These are phyloP conservation scores for Cyclocybe aegerita DNA, from an alignment of 768 basidiomycete species.

Conservation along the genomic window DNA sequence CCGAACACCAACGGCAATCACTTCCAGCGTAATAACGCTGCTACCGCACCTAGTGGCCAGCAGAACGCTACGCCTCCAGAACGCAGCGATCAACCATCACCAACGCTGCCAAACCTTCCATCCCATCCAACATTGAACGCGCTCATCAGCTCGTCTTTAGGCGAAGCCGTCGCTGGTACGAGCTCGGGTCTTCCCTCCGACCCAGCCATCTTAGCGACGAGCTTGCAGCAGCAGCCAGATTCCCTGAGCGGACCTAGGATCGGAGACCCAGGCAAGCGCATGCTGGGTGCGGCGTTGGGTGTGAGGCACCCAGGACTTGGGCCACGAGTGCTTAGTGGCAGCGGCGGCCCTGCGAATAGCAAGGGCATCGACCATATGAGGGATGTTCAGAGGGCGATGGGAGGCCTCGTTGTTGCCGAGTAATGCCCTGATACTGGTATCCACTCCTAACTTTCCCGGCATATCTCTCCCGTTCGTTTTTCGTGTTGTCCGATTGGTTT, in stretches of 20 bases:
- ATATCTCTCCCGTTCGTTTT: constrained; percentile 13
- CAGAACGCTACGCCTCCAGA: constrained; percentile 56
- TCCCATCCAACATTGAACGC: constrained; percentile 84
- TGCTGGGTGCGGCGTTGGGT: constrained; percentile 85
- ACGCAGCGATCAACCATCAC: constrained; percentile 64
- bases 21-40: constrained; percentile 26
- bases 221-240: constrained; percentile 42
- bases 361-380: constrained; percentile 57
- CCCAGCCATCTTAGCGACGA: constrained; percentile 67
- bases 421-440: constrained; percentile 29
- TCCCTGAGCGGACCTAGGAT: constrained; percentile 66
- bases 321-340: constrained; percentile 53
- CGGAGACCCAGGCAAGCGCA: constrained; percentile 86
- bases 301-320: constrained; percentile 76
- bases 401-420: constrained; percentile 72
- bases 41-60: constrained; percentile 29
- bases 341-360: constrained; percentile 36
- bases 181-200: constrained; percentile 44
- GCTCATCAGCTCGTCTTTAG: constrained; percentile 74
- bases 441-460: constrained; percentile 1
- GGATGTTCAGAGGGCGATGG: constrained; percentile 76
- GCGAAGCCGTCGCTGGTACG: constrained; percentile 47
- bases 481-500: constrained; percentile 7
- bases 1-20: constrained; percentile 37
- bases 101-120: constrained; percentile 78